Evolutionary conservation across 108 stramenopile species (phyloP), one percentile per base, ranked within the genome.

Genomic region (Fistulifera pelliculosa): DNA sequence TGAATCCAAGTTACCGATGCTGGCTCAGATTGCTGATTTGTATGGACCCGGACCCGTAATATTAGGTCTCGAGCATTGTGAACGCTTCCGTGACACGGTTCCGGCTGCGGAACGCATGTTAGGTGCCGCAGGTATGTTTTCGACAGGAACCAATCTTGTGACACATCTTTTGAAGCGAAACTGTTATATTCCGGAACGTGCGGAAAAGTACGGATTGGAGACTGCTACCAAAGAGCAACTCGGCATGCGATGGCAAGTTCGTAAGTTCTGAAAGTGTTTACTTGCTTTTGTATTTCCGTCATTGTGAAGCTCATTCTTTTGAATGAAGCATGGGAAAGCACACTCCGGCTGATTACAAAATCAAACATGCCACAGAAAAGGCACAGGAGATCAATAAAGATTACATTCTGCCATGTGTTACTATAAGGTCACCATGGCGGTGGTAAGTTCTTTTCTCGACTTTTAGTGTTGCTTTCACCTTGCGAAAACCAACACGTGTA

Each of bases 71-170:
- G 83, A 85, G 19, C 55, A 61, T 21, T 90, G 87, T 62, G 53
- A 74, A 62, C 56, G 44, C 28, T 90, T 75, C 71, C 72, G 75
- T 26, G 35, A 57, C 0, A 53, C 54, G 18, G 76, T 81, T 21
- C 11, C 49, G 49, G 14, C 83, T 77, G 6, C 31, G 8, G 31
- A 35, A 35, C 62, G 82, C 23, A 80, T 83, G 74, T 38, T 90
- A 40, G 88, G 82, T 25, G 28, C 62, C 0, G 70, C 80, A 8
- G 88, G 88, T 3, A 80, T 86, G 74, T 90, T 90, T 63, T 81
- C 80, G 49, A 81, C 72, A 43, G 88, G 84, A 21, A 90, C 88
- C 1, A 90, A 90, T 69, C 65, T 90, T 2, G 69, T 90, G 28
- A 78, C 81, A 8, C 60, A 66, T 27, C 27, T 79, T n/a, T 40